phyloP scores from a whole-genome alignment of 495 filamentous ascomycete species.

The Penicillium bovifimosum region DNA sequence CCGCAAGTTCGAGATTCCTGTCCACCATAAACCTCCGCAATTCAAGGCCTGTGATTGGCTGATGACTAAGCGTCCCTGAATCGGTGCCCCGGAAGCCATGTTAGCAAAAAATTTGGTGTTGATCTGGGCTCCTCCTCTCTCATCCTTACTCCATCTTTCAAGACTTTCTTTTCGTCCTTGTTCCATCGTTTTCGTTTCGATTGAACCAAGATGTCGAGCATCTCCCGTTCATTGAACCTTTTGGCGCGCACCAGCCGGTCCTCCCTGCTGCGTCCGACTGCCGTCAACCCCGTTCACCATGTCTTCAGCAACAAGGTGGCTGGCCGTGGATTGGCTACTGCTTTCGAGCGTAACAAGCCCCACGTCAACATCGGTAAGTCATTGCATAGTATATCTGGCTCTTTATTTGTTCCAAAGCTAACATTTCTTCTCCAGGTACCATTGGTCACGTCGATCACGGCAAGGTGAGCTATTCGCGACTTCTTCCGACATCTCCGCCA shows the following conservation, averaged over 20 bases:
- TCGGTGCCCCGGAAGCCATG: conserved; percentile 2
- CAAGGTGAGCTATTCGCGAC: conserved; percentile 58
- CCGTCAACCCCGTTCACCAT: conserved; percentile 63
- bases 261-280: conserved; percentile 54
- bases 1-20: too few relatives aligned
- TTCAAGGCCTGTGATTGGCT: conserved; percentile 34
- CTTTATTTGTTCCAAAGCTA: conserved; percentile 3
- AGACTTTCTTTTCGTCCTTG: conserved; percentile 31
- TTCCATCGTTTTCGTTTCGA: conserved; percentile 32
- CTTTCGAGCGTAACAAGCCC: conserved; percentile 87
- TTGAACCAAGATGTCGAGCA: conserved; percentile 55
- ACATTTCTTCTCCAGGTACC: conserved; percentile 55
- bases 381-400: not conserved
- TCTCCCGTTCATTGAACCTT: conserved; percentile 60
- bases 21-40: conserved; percentile 32
- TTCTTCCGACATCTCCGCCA: not conserved
- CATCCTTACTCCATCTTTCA: conserved; percentile 26
- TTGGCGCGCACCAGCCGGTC: conserved; percentile 63
- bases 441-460: conserved; percentile 99
- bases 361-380: conserved; percentile 91
- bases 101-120: conserved; percentile 39
- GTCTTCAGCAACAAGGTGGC: conserved; percentile 63
- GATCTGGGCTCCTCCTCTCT: conserved; percentile 22
- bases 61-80: conserved; percentile 39
- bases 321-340: conserved; percentile 66